phyloP scores from a whole-genome alignment of 2,329 filamentous ascomycete genomes.

The Colletotrichum spaethianum region DNA sequence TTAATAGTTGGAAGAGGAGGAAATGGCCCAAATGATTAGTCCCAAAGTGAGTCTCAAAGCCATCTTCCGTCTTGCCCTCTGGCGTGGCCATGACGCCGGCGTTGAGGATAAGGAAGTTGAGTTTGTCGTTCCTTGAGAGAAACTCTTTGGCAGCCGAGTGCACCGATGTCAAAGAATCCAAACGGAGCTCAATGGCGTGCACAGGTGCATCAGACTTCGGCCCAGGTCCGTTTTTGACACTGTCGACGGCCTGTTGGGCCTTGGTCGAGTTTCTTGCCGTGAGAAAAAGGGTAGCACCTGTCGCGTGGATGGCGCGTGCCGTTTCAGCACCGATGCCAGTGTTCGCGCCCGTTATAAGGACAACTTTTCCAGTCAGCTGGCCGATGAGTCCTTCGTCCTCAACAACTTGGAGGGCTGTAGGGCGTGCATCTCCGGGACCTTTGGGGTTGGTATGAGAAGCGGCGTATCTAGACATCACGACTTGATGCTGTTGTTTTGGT shows the following conservation, averaged over 20 bases:
- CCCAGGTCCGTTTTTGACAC: constrained; percentile 30
- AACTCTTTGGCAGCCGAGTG: constrained; percentile 50
- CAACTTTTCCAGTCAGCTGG: constrained; percentile 51
- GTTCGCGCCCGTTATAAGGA: constrained; percentile 55
- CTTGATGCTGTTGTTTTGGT: background rate
- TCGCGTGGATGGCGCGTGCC: constrained; percentile 52
- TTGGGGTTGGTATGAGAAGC: constrained; percentile 39
- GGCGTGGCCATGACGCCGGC: constrained; percentile 57
- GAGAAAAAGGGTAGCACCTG: constrained; percentile 55
- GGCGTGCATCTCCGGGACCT: constrained; percentile 50
- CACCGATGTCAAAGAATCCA: constrained; percentile 42
- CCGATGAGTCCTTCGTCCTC: constrained; percentile 47
- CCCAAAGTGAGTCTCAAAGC: constrained; percentile 59
- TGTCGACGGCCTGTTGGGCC: constrained; percentile 47
- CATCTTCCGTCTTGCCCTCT: constrained; percentile 41
- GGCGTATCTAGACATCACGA: constrained; percentile 40
- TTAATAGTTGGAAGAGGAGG: constrained; percentile 67
- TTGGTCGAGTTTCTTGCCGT: constrained; percentile 53
- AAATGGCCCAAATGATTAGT: constrained; percentile 69
- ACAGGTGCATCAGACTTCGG: background rate
- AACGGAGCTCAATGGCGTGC: constrained; percentile 2
- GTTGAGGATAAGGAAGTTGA: constrained; percentile 60
- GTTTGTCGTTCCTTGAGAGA: constrained; percentile 45
- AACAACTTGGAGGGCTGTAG: constrained; percentile 52
- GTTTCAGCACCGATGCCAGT: constrained; percentile 57